These are phyloP conservation scores for Phytopythium delawarense DNA, from an alignment of 352 stramenopile genomes.

Conservation along the genomic window DNA sequence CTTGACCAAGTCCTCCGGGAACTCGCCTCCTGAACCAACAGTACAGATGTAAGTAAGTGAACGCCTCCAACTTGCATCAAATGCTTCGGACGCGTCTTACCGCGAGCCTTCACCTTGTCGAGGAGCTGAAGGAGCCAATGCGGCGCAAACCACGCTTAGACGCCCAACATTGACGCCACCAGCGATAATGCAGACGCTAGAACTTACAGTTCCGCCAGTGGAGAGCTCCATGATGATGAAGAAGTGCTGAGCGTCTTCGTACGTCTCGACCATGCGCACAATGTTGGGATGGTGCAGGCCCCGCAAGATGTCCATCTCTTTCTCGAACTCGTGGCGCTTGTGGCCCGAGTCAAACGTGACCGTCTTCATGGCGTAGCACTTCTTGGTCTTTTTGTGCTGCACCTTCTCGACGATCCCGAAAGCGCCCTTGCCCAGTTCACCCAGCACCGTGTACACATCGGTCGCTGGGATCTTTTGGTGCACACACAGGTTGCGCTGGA, in stretches of 20 bases:
- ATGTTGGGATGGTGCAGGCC: conserved; percentile 80
- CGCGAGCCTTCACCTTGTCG: conserved; percentile 47
- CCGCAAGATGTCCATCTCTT: conserved; percentile 72
- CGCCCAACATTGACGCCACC: not conserved
- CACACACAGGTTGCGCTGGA: conserved; percentile 75
- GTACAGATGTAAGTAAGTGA: not conserved
- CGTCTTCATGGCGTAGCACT: conserved; percentile 77
- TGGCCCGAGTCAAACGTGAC: conserved; percentile 57
- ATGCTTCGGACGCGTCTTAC: not conserved
- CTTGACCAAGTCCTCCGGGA: conserved; percentile 55
- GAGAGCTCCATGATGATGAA: conserved; percentile 88
- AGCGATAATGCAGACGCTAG: not conserved
- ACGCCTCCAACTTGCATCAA: not conserved
- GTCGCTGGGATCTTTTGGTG: conserved; percentile 55
- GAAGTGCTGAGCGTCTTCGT: conserved; percentile 69
- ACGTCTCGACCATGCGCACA: conserved; percentile 78
- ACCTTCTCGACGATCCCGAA: conserved; percentile 78
- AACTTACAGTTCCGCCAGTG: conserved; percentile 47
- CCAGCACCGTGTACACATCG: conserved; percentile 43
- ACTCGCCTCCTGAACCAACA: conserved; percentile 22
- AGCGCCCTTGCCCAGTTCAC: conserved; percentile 60
- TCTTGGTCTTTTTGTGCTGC: conserved; percentile 59
- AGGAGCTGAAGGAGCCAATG: conserved; percentile 31
- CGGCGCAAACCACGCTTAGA: not conserved
- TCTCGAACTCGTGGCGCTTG: conserved; percentile 69